Evolutionary conservation across 139 green algal species (phyloP).

Genomic region (Chlorella sp.): DNA sequence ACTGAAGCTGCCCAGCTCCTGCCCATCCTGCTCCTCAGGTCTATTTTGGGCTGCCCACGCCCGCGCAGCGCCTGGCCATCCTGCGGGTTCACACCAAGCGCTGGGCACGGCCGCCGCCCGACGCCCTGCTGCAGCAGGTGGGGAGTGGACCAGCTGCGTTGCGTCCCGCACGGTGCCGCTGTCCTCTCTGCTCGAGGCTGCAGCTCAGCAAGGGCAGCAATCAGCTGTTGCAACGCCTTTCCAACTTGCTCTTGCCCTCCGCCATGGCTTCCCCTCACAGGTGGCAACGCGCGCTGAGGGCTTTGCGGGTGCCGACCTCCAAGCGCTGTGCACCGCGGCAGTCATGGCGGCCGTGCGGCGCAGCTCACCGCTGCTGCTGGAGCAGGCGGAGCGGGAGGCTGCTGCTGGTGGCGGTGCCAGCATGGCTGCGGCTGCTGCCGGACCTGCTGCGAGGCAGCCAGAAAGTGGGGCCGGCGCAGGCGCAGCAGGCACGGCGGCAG

Average conservation of each 20-base stretch:
- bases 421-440: too few relatives aligned
- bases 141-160: too few relatives aligned
- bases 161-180: too few relatives aligned
- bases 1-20: not conserved
- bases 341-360: slow-evolving; percentile 64
- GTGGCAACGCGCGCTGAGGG: slow-evolving; percentile 70
- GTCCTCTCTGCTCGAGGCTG: too few relatives aligned
- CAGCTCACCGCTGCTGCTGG: slow-evolving; percentile 26
- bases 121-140: slow-evolving; percentile 33
- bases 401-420: too few relatives aligned
- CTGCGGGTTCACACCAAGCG: slow-evolving; percentile 53
- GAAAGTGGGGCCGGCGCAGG: not conserved
- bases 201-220: too few relatives aligned
- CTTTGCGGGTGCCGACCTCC: slow-evolving; percentile 81
- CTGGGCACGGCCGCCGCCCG: slow-evolving; percentile 52
- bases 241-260: too few relatives aligned
- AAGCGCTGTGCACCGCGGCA: slow-evolving; percentile 67
- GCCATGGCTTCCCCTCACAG: too few relatives aligned
- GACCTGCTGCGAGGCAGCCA: not conserved
- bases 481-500: not conserved
- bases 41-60: slow-evolving; percentile 41
- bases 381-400: slow-evolving; percentile 26
- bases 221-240: too few relatives aligned
- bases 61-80: slow-evolving; percentile 55
- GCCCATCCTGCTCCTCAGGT: not conserved